These are phyloP conservation scores for Oxyria digyna DNA, from an alignment of 148 eudicot species.

Conservation along the genomic window DNA sequence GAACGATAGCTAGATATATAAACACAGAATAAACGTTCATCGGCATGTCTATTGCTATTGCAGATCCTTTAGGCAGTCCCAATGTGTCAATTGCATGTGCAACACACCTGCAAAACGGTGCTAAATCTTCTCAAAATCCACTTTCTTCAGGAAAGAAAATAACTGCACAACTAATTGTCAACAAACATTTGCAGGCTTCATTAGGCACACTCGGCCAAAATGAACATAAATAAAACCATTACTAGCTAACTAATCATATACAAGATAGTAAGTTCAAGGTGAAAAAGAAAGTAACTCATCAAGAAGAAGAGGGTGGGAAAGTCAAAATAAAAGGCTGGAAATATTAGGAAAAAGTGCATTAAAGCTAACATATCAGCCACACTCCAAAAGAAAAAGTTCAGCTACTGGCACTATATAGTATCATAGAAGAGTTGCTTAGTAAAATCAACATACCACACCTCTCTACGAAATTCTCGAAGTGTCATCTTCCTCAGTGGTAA, in stretches of 20 bases:
- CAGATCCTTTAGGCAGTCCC: slow-evolving; percentile 66
- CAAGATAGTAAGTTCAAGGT: not conserved
- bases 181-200: no score
- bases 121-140: not conserved
- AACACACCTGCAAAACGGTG: slow-evolving; percentile 43
- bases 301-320: no score
- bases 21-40: slow-evolving; percentile 86
- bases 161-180: not conserved
- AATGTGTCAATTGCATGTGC: slow-evolving; percentile 68
- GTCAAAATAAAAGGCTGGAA: no score
- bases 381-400: not conserved
- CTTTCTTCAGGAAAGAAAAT: not conserved
- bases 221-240: not conserved
- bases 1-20: slow-evolving; percentile 84
- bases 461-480: slow-evolving; percentile 47
- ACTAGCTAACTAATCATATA: not conserved
- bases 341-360: not conserved
- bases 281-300: not conserved
- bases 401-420: not conserved
- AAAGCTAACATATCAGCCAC: not conserved
- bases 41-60: slow-evolving; percentile 97
- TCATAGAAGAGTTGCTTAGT: not conserved
- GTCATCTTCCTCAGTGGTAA: slow-evolving; percentile 53
- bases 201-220: not conserved
- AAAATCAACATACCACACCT: slow-evolving; percentile 60